Conservation (phyloP, 495 filamentous ascomycete species). For the Neurospora intermedia region DNA sequence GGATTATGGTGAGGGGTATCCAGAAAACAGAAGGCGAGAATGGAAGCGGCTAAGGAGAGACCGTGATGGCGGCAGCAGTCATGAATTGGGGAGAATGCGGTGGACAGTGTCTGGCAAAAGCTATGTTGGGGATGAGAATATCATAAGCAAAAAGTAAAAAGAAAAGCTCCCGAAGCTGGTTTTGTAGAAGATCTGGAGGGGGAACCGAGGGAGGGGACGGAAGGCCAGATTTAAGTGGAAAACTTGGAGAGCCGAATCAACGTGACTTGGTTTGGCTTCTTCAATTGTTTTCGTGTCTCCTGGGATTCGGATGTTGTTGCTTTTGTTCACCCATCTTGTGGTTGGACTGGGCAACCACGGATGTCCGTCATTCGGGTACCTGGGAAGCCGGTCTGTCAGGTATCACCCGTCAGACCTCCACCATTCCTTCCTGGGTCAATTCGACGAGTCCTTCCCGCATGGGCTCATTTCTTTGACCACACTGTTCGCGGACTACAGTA, state of each 20-base stretch:
- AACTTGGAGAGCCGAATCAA: neutral
- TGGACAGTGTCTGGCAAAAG: neutral
- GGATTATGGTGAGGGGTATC: slow-evolving; percentile 1
- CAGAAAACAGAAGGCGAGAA: neutral
- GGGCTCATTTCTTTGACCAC: neutral
- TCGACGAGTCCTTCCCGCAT: neutral
- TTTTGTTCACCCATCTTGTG: neutral
- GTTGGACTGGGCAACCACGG: neutral
- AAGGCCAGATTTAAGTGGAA: neutral
- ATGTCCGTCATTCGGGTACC: neutral
- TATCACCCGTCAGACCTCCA: neutral
- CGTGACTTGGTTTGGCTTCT: neutral
- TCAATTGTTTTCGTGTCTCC: neutral
- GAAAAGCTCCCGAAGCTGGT: neutral
- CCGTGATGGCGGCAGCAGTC: neutral
- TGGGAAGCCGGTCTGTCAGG: neutral
- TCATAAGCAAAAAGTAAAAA: neutral
- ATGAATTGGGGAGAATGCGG: neutral
- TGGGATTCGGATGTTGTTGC: neutral
- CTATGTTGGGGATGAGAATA: neutral
- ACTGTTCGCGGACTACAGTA: neutral
- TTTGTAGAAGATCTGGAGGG: neutral
- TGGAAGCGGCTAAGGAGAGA: neutral
- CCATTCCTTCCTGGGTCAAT: neutral
- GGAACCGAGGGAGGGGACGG: neutral